phyloP scores from a whole-genome alignment of 495 filamentous ascomycete genomes.

The Tuber magnatum region DNA sequence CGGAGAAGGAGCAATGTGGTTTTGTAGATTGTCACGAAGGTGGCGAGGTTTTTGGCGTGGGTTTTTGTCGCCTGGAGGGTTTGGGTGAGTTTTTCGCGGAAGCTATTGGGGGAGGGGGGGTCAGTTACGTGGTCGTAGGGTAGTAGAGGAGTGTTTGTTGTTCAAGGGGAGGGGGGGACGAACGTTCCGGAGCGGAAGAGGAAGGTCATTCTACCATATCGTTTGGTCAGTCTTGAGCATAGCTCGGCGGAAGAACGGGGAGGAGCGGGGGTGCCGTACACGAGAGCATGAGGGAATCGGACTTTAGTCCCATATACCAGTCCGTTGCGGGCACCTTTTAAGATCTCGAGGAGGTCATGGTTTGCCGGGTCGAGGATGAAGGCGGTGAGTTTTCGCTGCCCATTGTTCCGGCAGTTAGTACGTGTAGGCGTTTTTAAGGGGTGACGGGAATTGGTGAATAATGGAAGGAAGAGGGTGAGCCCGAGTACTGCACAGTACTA shows the following conservation, averaged over 20 bases:
- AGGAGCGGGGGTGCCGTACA: constrained; percentile 49
- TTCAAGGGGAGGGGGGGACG: neutral
- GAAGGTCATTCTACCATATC: constrained; percentile 66
- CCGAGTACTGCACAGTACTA: neutral
- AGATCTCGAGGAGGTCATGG: constrained; percentile 68
- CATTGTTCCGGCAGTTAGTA: neutral
- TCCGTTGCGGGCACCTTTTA: constrained; percentile 93
- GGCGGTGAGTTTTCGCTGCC: constrained; percentile 18
- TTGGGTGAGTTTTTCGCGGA: constrained; percentile 69
- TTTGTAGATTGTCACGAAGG: constrained; percentile 89
- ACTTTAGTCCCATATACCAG: constrained; percentile 96
- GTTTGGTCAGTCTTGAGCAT: neutral
- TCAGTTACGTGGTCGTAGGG: constrained; percentile 17
- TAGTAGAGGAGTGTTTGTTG: constrained; percentile 29
- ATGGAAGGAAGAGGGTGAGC: neutral
- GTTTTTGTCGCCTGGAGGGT: constrained; percentile 78
- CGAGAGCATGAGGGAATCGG: constrained; percentile 94
- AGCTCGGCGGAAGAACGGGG: constrained; percentile 2
- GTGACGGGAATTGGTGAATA: neutral
- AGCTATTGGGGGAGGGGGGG: constrained; percentile 42
- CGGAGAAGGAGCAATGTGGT: constrained; percentile 59
- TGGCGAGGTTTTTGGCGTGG: constrained; percentile 84
- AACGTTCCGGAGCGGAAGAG: constrained; percentile 89
- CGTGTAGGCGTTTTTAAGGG: neutral
- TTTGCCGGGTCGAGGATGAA: constrained; percentile 70